A percentile compares a stretch with the other conserved stretches of the same genome.
Conservation (phyloP, 202 grass and related monocot species). For the Hordeum pubiflorum region DNA sequence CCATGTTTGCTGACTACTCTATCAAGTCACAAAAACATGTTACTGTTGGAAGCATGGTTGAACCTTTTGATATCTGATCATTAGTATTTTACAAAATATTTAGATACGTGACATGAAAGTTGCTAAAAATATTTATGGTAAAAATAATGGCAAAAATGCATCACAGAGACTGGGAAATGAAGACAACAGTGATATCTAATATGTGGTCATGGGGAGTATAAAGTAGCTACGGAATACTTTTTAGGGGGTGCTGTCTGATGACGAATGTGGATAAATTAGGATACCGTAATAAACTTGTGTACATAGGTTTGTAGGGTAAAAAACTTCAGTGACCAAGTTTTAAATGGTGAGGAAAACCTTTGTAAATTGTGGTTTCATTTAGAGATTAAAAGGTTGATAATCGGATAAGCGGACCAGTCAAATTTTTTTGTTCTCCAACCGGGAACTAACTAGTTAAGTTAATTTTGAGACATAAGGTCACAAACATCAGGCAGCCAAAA, state of each 20-base stretch:
- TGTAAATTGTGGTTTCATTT: neutral
- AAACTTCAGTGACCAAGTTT: neutral
- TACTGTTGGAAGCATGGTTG: constrained; percentile 4
- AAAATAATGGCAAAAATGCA: neutral
- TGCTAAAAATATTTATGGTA: neutral
- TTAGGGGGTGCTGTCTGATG: neutral
- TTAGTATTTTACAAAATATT: constrained; percentile 17
- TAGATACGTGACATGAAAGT: neutral
- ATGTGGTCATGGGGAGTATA: too few species aligned
- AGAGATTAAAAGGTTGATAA: neutral
- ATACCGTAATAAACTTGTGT: neutral
- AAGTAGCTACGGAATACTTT: too few species aligned
- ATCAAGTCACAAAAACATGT: constrained; percentile 1
- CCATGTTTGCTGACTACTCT: neutral
- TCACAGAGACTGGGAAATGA: neutral
- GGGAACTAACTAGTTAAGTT: neutral
- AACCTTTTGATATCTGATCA: constrained; percentile 3
- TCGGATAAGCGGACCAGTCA: neutral
- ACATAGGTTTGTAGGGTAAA: neutral
- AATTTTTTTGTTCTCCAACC: too few species aligned
- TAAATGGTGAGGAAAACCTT: neutral
- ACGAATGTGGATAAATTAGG: neutral
- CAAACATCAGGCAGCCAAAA: neutral
- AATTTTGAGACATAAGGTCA: neutral
- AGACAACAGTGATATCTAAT: neutral